Conservation (phyloP, 768 basidiomycete species). For the Chalciporus sphaerocephalus region DNA sequence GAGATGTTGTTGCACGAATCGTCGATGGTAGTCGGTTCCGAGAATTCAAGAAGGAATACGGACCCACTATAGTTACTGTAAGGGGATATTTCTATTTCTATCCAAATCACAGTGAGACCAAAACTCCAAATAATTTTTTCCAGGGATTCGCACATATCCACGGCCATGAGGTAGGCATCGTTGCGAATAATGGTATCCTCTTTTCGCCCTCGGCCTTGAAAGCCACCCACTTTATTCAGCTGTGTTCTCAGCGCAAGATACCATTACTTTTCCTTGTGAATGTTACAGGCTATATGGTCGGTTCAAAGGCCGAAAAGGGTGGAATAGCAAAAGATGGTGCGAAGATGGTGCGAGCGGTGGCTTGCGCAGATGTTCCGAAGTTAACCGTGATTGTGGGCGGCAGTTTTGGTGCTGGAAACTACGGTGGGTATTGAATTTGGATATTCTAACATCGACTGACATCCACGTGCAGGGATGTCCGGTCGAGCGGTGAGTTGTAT, state of each 20-base stretch:
- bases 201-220: constrained; percentile 93
- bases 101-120: neutral
- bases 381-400: constrained; percentile 90
- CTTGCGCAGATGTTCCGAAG: constrained; percentile 92
- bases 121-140: constrained; percentile 4
- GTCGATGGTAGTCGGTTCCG: constrained; percentile 90
- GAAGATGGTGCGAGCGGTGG: constrained; percentile 95
- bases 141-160: constrained; percentile 88
- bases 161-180: constrained; percentile 85
- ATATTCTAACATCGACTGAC: constrained; percentile 9
- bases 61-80: constrained; percentile 84
- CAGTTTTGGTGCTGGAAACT: constrained; percentile 93
- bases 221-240: constrained; percentile 91
- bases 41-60: constrained; percentile 97
- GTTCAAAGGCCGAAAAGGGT: constrained; percentile 89
- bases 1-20: constrained; percentile 86
- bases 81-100: constrained; percentile 19
- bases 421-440: constrained; percentile 48
- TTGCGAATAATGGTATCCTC: constrained; percentile 92
- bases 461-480: constrained; percentile 66
- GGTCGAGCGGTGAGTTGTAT: constrained; percentile 72
- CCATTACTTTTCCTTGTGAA: constrained; percentile 93
- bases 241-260: constrained; percentile 87
- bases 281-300: constrained; percentile 98
- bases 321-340: constrained; percentile 94